These are phyloP conservation scores for Hypoxylon sp. DNA, from an alignment of 2,329 filamentous ascomycete genomes.

Conservation along the genomic window DNA sequence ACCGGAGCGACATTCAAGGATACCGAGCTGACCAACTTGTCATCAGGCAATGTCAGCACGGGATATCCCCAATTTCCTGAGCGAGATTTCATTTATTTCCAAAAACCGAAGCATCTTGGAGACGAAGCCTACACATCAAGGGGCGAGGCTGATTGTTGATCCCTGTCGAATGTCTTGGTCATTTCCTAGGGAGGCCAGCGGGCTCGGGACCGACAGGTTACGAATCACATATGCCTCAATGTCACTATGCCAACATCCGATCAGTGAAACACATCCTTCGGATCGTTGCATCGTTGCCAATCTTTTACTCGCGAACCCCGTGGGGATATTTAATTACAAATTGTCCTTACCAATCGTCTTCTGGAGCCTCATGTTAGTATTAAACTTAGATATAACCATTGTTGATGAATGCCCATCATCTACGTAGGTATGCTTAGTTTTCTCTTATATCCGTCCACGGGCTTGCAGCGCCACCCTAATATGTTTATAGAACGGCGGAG, in stretches of 20 bases:
- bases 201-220: slow-evolving; percentile 19
- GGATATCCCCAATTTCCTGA: not conserved
- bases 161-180: not conserved
- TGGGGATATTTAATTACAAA: not conserved
- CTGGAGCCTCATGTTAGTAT: not conserved
- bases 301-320: not conserved
- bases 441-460: slow-evolving; percentile 8
- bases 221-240: not conserved
- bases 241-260: not conserved
- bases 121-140: not conserved
- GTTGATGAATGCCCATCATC: not conserved
- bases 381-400: not conserved
- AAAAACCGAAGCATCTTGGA: not conserved
- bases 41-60: slow-evolving; percentile 1
- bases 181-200: not conserved
- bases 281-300: not conserved
- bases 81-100: not conserved
- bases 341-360: not conserved
- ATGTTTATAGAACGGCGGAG: slow-evolving; percentile 41
- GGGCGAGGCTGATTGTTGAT: slow-evolving; percentile 9
- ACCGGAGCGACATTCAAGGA: not conserved
- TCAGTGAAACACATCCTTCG: not conserved
- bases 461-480: slow-evolving; percentile 27
- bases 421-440: not conserved
- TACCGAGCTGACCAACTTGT: slow-evolving; percentile 6